Evolutionary conservation across 202 grass and related monocot genomes (phyloP).

Genomic region (Panicum hallii): DNA sequence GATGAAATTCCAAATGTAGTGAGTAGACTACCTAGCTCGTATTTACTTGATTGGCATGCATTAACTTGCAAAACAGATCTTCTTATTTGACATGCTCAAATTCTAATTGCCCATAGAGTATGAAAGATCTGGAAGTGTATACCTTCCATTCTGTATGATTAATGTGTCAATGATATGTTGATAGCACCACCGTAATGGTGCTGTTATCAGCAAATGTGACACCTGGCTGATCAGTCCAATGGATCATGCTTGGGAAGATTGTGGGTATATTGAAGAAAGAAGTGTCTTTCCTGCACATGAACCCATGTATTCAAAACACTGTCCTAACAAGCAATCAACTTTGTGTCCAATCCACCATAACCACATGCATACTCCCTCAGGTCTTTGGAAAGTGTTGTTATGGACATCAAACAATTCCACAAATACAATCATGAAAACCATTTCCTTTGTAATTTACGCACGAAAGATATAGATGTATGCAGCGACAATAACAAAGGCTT

Average conservation of each 20-base stretch:
- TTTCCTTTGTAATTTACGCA: background rate
- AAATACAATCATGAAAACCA: background rate
- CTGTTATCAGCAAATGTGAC: background rate
- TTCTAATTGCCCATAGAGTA: background rate
- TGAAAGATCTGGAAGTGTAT: background rate
- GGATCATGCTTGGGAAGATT: background rate
- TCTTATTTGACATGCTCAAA: background rate
- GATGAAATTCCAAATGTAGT: constrained; percentile 5
- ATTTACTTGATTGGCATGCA: background rate
- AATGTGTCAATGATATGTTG: background rate
- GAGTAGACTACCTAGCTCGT: background rate
- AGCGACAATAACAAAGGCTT: background rate
- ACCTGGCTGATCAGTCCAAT: background rate
- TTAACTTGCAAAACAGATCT: background rate
- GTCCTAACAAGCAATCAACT: constrained; percentile 4
- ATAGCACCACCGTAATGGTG: background rate
- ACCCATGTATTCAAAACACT: background rate
- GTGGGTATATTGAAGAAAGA: background rate
- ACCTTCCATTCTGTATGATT: background rate
- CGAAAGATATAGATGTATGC: too few species aligned
- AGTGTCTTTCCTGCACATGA: background rate
- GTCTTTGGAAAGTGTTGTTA: background rate
- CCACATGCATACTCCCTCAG: too few species aligned
- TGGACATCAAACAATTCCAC: background rate
- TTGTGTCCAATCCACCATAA: background rate